Percentiles rank a stretch among this genome's conserved stretches.
phyloP scores from a whole-genome alignment of 78 protist genomes.

The Creolimax fragrantissima region DNA sequence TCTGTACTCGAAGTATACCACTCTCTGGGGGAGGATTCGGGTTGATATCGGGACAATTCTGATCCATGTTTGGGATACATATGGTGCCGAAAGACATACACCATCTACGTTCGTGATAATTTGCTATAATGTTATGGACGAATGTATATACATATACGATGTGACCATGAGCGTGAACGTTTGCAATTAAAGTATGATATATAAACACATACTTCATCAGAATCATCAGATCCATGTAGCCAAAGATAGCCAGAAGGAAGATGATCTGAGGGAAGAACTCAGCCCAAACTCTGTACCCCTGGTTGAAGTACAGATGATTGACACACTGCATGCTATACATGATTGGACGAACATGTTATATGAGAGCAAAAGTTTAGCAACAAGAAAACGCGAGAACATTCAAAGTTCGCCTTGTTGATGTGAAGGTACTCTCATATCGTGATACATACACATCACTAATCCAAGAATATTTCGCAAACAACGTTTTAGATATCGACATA shows the following conservation, averaged over 20 bases:
- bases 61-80: background rate
- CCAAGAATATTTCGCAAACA: too few species aligned
- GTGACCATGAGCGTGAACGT: constrained; percentile 49
- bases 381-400: too few species aligned
- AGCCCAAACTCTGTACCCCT: constrained; percentile 41
- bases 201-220: background rate
- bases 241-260: constrained; percentile 92
- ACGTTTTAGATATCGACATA: too few species aligned
- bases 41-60: background rate
- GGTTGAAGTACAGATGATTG: constrained; percentile 68
- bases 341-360: too few species aligned
- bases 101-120: too few species aligned
- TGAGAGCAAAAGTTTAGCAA: too few species aligned
- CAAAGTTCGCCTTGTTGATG: too few species aligned
- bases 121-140: background rate
- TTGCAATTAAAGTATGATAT: constrained; percentile 24
- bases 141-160: background rate
- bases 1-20: background rate
- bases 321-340: constrained; percentile 48
- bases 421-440: too few species aligned
- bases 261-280: constrained; percentile 87
- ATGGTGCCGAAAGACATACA: background rate
- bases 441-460: too few species aligned
- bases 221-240: constrained; percentile 79
- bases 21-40: background rate